Evolutionary conservation across 441 rosid genomes (phyloP).

Genomic region (Adansonia madagascariensis): DNA sequence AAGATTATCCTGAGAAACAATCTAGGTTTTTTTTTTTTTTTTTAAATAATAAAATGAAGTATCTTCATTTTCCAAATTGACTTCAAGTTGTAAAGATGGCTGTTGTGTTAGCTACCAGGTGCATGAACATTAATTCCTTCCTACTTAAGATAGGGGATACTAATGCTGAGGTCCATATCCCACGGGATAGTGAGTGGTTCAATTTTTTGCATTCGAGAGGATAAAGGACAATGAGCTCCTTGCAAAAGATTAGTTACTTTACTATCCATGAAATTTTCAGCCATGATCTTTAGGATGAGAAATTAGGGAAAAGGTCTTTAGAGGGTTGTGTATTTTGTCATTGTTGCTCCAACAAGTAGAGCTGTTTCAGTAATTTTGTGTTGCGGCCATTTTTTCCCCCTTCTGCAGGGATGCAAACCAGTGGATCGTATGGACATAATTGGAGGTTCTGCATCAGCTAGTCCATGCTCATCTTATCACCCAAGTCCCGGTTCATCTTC

Average conservation of each 20-base stretch:
- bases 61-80: not conserved
- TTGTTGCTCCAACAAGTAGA: not conserved
- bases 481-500: conserved; percentile 88
- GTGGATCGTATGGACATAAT: conserved; percentile 74
- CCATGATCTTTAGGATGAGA: not conserved
- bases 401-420: conserved; percentile 84
- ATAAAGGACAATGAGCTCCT: not conserved
- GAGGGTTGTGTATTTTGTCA: not conserved
- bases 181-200: not conserved
- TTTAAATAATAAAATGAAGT: not conserved
- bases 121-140: not conserved
- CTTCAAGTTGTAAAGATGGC: not conserved
- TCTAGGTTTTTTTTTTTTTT: not conserved
- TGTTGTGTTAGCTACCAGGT: not conserved
- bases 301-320: not conserved
- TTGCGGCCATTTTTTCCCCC: not conserved
- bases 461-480: conserved; percentile 88
- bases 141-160: not conserved
- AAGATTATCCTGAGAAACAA: not conserved
- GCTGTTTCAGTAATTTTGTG: not conserved
- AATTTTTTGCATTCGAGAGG: not conserved
- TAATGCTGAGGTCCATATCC: not conserved
- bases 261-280: not conserved
- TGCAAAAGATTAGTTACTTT: not conserved
- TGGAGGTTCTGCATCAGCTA: conserved; percentile 88